A percentile compares a stretch with the other conserved stretches of the same genome.
These are phyloP conservation scores for Elongisporangium anandrum DNA, from an alignment of 352 stramenopile species.

Conservation along the genomic window DNA sequence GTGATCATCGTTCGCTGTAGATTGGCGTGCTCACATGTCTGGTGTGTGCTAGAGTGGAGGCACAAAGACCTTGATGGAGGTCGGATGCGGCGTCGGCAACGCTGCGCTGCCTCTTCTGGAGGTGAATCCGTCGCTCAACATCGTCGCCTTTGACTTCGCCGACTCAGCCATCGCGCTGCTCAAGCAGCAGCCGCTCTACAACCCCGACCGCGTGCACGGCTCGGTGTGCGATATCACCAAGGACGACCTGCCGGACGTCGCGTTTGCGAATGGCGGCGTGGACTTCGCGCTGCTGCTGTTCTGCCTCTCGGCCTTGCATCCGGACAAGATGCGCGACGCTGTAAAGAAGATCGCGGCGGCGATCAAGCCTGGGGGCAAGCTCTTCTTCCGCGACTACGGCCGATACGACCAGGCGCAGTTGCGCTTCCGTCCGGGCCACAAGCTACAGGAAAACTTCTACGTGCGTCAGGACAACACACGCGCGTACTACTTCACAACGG, in stretches of 20 bases:
- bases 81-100: conserved; percentile 95
- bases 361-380: conserved; percentile 70
- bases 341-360: conserved; percentile 85
- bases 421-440: conserved; percentile 83
- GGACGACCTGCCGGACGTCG: conserved; percentile 50
- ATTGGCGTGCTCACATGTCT: background rate
- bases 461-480: conserved; percentile 93
- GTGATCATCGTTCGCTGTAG: background rate
- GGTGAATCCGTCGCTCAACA: conserved; percentile 77
- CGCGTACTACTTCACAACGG: conserved; percentile 93
- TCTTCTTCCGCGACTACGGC: conserved; percentile 95
- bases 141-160: conserved; percentile 94
- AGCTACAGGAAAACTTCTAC: conserved; percentile 95
- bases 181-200: conserved; percentile 85
- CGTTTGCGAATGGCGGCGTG: conserved; percentile 58
- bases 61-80: conserved; percentile 84
- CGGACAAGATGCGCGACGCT: conserved; percentile 80
- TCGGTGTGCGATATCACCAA: conserved; percentile 86
- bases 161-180: conserved; percentile 89
- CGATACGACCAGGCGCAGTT: conserved; percentile 95
- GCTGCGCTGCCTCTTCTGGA: conserved; percentile 93
- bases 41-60: conserved; percentile 11
- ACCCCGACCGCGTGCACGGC: conserved; percentile 53
- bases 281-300: conserved; percentile 85
- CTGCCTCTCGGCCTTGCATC: conserved; percentile 90